Evolutionary conservation across 306 rosid species (phyloP), one percentile per base, ranked within the genome.

Genomic region (Cicer chorassanicum): DNA sequence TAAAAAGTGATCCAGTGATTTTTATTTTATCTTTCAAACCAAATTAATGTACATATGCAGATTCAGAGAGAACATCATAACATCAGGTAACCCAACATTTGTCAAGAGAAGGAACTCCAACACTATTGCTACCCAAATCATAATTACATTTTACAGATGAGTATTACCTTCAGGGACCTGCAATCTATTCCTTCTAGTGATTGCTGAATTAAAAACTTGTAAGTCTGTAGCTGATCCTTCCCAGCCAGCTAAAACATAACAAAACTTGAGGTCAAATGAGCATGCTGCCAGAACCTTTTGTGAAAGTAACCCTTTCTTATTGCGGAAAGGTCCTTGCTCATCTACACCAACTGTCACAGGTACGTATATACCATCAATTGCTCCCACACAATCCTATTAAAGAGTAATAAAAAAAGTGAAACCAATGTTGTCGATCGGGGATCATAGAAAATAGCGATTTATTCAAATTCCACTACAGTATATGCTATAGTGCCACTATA

Each of bases 281-380:
- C 94, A 93, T 14, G 98, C 98, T 51, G 90, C 96, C 63, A 93
- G 81, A 77, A 90, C 86, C 73, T 84, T 79, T 80, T 93, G 98
- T 18, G 98, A 90, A 78, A 89, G 93, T 70, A 87, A 81, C 56
- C 98, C 98, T 7, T 89, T 84, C 87, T 86, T 90, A 79, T 93
- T 83, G 74, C 98, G 98, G 86, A 93, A 93, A 77, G 98, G 98
- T 64, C 93, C 98, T 82, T 93, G 98, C 62, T 93, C 98, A 65
- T 90, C 96, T 72, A 93, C 90, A 24, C 98, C 96, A 65, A 93
- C 98, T 78, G 89, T 86, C 74, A 93, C 98, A 0, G 96, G 98
- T 70, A 90, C 80, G 82, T 90, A 89, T 60, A 93, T 84, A 67
- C 98, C 90, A 76, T 87, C 91, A 70, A 90, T 82, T 55, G 87